These are phyloP conservation scores for Mycena leptocephala DNA, from an alignment of 768 basidiomycete species.

Conservation along the genomic window DNA sequence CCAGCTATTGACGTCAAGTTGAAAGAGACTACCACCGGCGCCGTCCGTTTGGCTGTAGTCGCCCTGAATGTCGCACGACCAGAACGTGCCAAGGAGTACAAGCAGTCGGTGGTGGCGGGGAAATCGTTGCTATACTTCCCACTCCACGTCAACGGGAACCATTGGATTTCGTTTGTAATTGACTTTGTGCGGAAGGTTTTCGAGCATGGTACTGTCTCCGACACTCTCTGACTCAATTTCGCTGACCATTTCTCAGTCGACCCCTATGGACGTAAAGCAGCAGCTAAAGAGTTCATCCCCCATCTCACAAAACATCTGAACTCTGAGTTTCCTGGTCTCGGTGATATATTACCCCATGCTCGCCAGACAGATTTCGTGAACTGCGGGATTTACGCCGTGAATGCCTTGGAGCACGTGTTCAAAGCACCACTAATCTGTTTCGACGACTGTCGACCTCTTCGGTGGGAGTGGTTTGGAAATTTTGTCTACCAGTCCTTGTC, in stretches of 20 bases:
- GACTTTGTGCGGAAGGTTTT: conserved; percentile 31
- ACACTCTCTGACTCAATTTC: neutral
- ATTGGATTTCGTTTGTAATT: conserved; percentile 39
- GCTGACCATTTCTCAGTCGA: neutral
- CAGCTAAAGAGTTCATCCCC: neutral
- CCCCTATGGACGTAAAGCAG: neutral
- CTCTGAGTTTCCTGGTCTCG: neutral
- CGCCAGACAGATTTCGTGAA: neutral
- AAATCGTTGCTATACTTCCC: conserved; percentile 30
- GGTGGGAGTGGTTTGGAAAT: too few relatives aligned
- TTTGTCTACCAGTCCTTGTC: too few relatives aligned
- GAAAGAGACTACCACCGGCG: too few relatives aligned
- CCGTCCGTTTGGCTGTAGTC: too few relatives aligned
- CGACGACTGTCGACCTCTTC: neutral
- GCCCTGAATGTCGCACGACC: too few relatives aligned
- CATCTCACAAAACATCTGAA: neutral
- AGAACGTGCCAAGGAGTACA: too few relatives aligned
- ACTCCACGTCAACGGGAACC: conserved; percentile 36
- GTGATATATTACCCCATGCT: neutral
- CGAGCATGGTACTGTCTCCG: conserved; percentile 22
- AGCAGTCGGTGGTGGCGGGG: neutral
- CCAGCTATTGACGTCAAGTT: too few relatives aligned
- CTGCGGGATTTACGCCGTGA: neutral
- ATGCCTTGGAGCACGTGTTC: neutral
- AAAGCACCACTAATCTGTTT: neutral